Evolutionary conservation across 495 filamentous ascomycete genomes (phyloP).

Genomic region (Xylaria flabelliformis): DNA sequence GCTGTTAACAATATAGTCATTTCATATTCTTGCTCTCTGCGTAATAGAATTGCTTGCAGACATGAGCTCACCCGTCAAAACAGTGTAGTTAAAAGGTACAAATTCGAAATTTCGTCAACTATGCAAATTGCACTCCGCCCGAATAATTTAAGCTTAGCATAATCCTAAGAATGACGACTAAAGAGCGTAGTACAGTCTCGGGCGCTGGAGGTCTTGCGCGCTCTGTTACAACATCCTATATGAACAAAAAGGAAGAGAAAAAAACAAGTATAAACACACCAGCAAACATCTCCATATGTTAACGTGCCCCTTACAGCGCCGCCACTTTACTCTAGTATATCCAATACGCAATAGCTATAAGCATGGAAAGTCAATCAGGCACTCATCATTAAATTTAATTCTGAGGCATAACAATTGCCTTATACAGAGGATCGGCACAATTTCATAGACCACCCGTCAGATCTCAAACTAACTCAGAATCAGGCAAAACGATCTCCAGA

Average conservation of each 20-base stretch:
- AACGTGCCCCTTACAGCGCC: background rate
- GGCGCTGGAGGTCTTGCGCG: no score
- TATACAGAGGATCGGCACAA: background rate
- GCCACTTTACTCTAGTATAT: background rate
- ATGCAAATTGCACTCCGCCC: no score
- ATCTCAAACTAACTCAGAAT: conserved; percentile 16
- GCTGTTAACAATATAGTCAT: no score
- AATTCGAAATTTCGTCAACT: no score
- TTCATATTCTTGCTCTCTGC: no score
- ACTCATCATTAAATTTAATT: background rate
- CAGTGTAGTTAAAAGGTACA: no score
- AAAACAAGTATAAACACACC: no score
- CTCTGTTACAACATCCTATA: background rate
- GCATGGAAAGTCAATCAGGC: background rate
- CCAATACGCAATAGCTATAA: background rate
- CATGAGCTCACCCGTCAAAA: no score
- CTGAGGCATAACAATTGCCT: background rate
- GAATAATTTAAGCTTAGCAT: background rate
- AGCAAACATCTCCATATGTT: background rate
- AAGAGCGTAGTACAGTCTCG: no score
- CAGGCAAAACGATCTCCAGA: conserved; percentile 36
- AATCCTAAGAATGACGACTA: background rate
- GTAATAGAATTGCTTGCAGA: no score
- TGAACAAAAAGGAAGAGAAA: no score
- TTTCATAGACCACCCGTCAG: background rate